Evolutionary conservation across 1,284 basidiomycete genomes (phyloP).

Genomic region (Ustilago tritici): DNA sequence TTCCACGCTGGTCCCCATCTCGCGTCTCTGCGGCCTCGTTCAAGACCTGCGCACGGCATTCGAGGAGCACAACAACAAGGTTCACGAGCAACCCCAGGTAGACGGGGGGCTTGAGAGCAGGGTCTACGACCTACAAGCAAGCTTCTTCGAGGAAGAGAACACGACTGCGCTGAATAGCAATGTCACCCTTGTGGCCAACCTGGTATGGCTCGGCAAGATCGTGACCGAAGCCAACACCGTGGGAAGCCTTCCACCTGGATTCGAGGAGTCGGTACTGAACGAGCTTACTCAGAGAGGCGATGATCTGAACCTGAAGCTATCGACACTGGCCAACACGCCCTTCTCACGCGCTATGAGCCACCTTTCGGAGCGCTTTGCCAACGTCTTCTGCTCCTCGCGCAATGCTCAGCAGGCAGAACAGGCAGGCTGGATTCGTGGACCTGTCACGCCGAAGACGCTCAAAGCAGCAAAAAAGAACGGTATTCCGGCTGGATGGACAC

Average conservation of each 20-base stretch:
- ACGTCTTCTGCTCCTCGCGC: conserved; percentile 21
- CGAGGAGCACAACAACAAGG: conserved; percentile 28
- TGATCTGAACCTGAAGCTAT: conserved; percentile 32
- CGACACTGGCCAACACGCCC: conserved; percentile 34
- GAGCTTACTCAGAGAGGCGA: conserved; percentile 37
- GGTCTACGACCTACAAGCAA: conserved; percentile 4
- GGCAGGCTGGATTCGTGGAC: conserved; percentile 39
- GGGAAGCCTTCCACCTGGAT: conserved; percentile 18
- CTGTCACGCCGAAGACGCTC: conserved; percentile 34
- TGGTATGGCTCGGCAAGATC: conserved; percentile 46
- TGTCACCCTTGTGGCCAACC: conserved; percentile 45
- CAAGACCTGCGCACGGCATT: conserved; percentile 37
- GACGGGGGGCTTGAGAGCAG: conserved; percentile 25
- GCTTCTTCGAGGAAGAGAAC: conserved; percentile 47
- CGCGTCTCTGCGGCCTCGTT: conserved; percentile 46
- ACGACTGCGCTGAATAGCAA: conserved; percentile 32
- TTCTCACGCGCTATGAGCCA: conserved; percentile 33
- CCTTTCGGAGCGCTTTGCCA: conserved; percentile 37
- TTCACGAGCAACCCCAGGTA: background rate
- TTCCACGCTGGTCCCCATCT: conserved; percentile 41
- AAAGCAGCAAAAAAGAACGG: conserved; percentile 34
- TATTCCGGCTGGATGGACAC: conserved; percentile 30
- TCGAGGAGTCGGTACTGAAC: conserved; percentile 15
- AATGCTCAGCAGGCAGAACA: background rate
- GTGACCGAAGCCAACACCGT: conserved; percentile 11